Evolutionary conservation across 768 basidiomycete genomes (phyloP).

Genomic region (Leucocoprinus sp.): DNA sequence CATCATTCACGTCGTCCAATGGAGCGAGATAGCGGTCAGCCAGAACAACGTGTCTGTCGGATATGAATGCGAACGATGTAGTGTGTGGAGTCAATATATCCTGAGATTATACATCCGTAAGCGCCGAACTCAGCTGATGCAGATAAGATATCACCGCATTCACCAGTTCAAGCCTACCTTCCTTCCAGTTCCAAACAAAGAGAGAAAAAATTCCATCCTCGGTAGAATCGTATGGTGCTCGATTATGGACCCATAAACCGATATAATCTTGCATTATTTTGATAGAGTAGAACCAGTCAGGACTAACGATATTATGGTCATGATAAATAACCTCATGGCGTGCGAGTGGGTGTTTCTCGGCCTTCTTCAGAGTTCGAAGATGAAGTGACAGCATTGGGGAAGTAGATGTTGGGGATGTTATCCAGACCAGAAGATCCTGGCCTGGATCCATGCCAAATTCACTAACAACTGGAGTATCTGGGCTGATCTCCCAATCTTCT

Average conservation of each 20-base stretch:
- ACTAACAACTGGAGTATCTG: slow-evolving; percentile 30
- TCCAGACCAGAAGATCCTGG: slow-evolving; percentile 52
- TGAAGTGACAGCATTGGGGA: slow-evolving; percentile 23
- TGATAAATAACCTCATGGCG: slow-evolving; percentile 25
- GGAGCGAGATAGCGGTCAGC: slow-evolving; percentile 18
- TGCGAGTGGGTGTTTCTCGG: slow-evolving; percentile 37
- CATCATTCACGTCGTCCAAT: slow-evolving; percentile 10
- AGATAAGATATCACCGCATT: slow-evolving; percentile 17
- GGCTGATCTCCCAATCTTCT: slow-evolving; percentile 33
- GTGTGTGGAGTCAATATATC: slow-evolving; percentile 25
- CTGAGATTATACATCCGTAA: slow-evolving; percentile 14
- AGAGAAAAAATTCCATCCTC: slow-evolving; percentile 32
- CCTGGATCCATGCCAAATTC: slow-evolving; percentile 62
- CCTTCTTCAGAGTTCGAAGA: slow-evolving; percentile 36
- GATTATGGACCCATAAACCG: slow-evolving; percentile 36
- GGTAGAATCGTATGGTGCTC: slow-evolving; percentile 15
- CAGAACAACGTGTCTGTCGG: slow-evolving; percentile 30
- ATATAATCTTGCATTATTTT: slow-evolving; percentile 48
- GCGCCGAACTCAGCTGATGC: background rate
- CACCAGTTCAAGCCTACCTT: slow-evolving; percentile 41
- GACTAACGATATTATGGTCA: slow-evolving; percentile 16
- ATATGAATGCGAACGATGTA: slow-evolving; percentile 34
- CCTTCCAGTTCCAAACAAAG: slow-evolving; percentile 63
- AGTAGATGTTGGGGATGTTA: slow-evolving; percentile 25
- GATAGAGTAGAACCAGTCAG: slow-evolving; percentile 33